A percentile compares a stretch with the other conserved stretches of the same genome.
Conservation (phyloP, 2,329 filamentous ascomycete species). For the Penicillium sp. region DNA sequence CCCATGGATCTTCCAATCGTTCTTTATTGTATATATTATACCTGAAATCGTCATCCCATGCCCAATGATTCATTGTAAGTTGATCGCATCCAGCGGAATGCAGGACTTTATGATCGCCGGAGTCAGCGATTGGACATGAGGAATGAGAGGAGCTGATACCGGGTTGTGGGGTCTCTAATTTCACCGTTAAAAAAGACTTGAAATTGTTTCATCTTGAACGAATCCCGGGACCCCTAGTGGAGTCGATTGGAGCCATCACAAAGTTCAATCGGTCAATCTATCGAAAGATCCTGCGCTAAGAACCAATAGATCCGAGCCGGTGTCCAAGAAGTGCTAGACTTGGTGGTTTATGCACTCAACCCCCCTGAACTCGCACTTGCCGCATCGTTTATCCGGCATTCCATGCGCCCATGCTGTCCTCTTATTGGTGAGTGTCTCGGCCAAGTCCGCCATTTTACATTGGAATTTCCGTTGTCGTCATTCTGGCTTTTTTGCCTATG, state of each 20-base stretch:
- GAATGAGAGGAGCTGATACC: slow-evolving; percentile 5
- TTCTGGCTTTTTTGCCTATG: background rate
- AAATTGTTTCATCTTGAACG: slow-evolving; percentile 13
- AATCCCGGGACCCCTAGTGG: background rate
- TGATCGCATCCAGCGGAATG: slow-evolving; percentile 3
- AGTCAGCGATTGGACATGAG: slow-evolving; percentile 4
- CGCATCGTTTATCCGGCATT: slow-evolving; percentile 7
- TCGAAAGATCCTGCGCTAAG: slow-evolving; percentile 6
- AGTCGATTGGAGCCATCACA: slow-evolving; percentile 14
- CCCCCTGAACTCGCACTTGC: slow-evolving; percentile 1
- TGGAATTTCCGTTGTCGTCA: slow-evolving; percentile 1
- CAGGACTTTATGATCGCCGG: slow-evolving; percentile 1
- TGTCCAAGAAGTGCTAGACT: background rate
- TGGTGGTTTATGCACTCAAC: background rate
- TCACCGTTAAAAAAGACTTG: background rate
- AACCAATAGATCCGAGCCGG: slow-evolving; percentile 12
- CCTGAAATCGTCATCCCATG: background rate
- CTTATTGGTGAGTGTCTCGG: slow-evolving; percentile 8
- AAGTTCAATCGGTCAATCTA: background rate
- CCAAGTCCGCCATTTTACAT: background rate
- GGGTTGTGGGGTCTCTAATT: slow-evolving; percentile 1
- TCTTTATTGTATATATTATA: background rate
- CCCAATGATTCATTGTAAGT: slow-evolving; percentile 6
- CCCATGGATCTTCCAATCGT: background rate
- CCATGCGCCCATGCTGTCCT: slow-evolving; percentile 5